Base-by-base conservation (phyloP, 1,284 basidiomycete genomes). In the Abortiporus biennis region DNA sequence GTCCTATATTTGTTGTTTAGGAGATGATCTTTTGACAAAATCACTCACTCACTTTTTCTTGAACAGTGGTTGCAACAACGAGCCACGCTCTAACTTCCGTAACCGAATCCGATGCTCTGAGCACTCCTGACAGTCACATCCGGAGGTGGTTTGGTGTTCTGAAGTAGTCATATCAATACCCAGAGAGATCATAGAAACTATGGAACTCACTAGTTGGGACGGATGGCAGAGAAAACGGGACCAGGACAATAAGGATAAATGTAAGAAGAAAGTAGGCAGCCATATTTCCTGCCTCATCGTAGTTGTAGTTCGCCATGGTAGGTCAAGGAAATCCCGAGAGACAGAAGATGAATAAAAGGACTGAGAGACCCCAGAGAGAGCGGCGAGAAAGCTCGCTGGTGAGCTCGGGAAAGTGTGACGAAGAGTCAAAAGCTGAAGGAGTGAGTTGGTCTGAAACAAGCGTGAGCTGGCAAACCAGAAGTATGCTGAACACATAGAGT, bases 261-360 rank as follows among this genome's bases (percentile, higher is more conserved):
- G 90, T 90, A 45, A 94, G 78, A 47, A 91, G 67, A 65, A 94
- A 94, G 68, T 92, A 94, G 23, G 84, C 77, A 54, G 91, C 90
- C 78, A 94, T 85, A 52, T 81, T 83, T 51, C 92, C 91, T 40
- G 78, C 78, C 66, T 93, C 90, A 66, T 94, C 92, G 65, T 94
- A 94, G 63, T 79, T 71, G 66, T 89, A 89, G 55, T 81, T 76
- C 51, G 82, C 83, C 85, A 87, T 87, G 30, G 9, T 13, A 17
- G n/a, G 6, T 15, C 6, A 32, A 15, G 15, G 19, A 15, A 13
- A 11, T 21, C 4, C 36, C 3, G 3, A 4, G 36, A 22, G 22
- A 12, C n/a, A 13, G 35, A n/a, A n/a, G n/a, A n/a, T n/a, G n/a
- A n/a, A n/a, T n/a, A n/a, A n/a, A n/a, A n/a, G n/a, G n/a, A 23